phyloP scores from a whole-genome alignment of 1,284 basidiomycete genomes.

The Mrakiaceae sp. region DNA sequence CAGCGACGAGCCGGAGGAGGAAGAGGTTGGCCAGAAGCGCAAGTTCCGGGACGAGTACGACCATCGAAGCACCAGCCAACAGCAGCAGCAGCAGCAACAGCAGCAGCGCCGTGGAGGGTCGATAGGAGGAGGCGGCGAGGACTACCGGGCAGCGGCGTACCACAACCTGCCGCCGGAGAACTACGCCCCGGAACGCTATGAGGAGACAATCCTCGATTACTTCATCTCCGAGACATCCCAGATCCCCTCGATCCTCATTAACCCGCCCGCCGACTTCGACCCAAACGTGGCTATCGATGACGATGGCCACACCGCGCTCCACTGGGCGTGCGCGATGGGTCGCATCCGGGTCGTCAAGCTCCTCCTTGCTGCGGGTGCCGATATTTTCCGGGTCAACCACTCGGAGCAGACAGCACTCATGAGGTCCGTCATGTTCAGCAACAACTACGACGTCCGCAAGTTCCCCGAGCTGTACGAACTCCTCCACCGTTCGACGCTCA shows the following conservation, averaged over 20 bases:
- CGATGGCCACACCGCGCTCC: constrained; percentile 91
- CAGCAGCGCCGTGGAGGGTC: constrained; percentile 15
- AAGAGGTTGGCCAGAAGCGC: constrained; percentile 7
- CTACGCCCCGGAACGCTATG: constrained; percentile 49
- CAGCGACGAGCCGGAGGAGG: constrained; percentile 6
- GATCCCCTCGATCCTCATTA: constrained; percentile 76
- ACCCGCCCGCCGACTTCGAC: constrained; percentile 85
- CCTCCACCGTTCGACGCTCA: constrained; percentile 90
- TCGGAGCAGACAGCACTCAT: constrained; percentile 95
- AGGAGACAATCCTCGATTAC: constrained; percentile 94
- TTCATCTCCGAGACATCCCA: constrained; percentile 97
- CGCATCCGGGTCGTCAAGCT: constrained; percentile 93
- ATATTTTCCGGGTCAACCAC: constrained; percentile 95
- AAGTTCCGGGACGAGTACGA: constrained; percentile 16
- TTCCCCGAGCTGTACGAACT: constrained; percentile 97
- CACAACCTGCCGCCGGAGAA: constrained; percentile 18
- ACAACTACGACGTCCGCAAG: constrained; percentile 98
- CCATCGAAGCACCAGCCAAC: background rate
- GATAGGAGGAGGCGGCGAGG: constrained; percentile 1
- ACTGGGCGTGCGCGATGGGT: constrained; percentile 99
- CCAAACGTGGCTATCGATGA: constrained; percentile 96
- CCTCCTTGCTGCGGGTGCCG: constrained; percentile 83
- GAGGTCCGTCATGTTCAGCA: constrained; percentile 99
- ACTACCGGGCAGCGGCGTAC: constrained; percentile 15
- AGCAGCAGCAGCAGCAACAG: background rate